A percentile compares a stretch with the other conserved stretches of the same genome.
These are phyloP conservation scores for Carex myosuroides DNA, from an alignment of 176 grass and related monocot genomes.

Conservation along the genomic window DNA sequence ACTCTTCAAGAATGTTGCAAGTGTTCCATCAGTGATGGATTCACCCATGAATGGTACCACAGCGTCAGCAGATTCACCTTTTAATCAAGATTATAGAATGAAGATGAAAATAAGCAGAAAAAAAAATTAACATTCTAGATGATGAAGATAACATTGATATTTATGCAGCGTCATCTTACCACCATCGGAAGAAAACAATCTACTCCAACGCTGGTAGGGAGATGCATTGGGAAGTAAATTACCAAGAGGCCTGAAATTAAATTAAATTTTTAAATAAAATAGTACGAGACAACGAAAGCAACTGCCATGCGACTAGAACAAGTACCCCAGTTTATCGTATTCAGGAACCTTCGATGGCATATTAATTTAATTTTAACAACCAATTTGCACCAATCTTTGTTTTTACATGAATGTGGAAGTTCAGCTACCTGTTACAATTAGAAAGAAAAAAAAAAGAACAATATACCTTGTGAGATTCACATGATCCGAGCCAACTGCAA, in stretches of 20 bases:
- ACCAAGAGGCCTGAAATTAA: slow-evolving; percentile 23
- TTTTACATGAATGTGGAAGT: background rate
- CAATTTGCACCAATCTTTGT: background rate
- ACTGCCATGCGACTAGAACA: background rate
- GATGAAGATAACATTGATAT: slow-evolving; percentile 7
- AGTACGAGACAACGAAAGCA: background rate
- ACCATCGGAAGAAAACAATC: slow-evolving; percentile 74
- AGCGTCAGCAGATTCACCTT: slow-evolving; percentile 71
- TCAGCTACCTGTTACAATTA: background rate
- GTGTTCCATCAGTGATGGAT: slow-evolving; percentile 98
- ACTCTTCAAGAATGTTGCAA: slow-evolving; percentile 93
- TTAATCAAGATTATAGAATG: background rate
- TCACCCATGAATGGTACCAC: slow-evolving; percentile 99
- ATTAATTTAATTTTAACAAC: background rate
- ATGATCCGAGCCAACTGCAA: slow-evolving; percentile 11
- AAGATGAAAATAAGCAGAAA: slow-evolving; percentile 6
- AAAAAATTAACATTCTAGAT: background rate
- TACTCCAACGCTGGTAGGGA: slow-evolving; percentile 71
- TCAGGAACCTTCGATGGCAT: background rate
- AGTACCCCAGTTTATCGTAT: background rate
- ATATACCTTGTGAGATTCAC: slow-evolving; percentile 15
- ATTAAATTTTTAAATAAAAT: background rate
- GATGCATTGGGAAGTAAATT: slow-evolving; percentile 48
- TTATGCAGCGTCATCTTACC: slow-evolving; percentile 36
- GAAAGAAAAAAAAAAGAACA: background rate